Base-by-base conservation (phyloP, 1,284 basidiomycete species). In the Coriolopsis trogii region DNA sequence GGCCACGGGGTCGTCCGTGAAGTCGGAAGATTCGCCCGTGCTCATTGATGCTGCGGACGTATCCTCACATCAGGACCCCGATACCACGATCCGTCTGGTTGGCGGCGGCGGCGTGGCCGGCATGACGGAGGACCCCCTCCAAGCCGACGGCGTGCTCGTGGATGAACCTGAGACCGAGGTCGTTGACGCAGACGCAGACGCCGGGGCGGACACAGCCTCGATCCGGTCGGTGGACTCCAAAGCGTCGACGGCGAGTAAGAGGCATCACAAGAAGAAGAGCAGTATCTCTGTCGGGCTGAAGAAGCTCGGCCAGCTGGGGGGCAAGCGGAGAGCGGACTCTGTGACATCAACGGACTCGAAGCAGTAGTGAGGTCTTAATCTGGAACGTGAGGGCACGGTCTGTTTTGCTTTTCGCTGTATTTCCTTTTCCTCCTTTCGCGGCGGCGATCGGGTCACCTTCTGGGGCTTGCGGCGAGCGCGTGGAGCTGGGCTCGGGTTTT, bases 231-330 rank as follows among this genome's bases (percentile, higher is more conserved):
- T 67, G 1, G 61, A 63, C 37, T 58, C 61, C 13, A 58, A 59
- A 33, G 47, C 56, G 20, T 51, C 58, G 30, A 44, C 51, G 39
- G 25, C 52, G 13, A 54, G 49, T 40, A 56, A 55, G 46, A 71
- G 69, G 29, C 78, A 80, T 49, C 78, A 83, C 66, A 54, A 59
- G 57, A 85, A 81, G 58, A 82, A 77, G 67, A 64, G 62, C 40
- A 83, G 58, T 41, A 81, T 79, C 42, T 72, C 84, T 31, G 71
- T 79, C 18, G 73, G 73, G 36, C 67, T 85, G 56, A 87, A 83
- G 70, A 80, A 79, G 63, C 64, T 85, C 39, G 76, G 77, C 34
- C 68, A 76, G 37, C 63, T 81, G 25, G 74, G 65, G 39, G 62
- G 71, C 46, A 74, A 70, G 60, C 71, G 78, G 71, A 85, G 78